Conservation (phyloP, 1,139 yeast species). For the Magnusiomyces starmeri region DNA sequence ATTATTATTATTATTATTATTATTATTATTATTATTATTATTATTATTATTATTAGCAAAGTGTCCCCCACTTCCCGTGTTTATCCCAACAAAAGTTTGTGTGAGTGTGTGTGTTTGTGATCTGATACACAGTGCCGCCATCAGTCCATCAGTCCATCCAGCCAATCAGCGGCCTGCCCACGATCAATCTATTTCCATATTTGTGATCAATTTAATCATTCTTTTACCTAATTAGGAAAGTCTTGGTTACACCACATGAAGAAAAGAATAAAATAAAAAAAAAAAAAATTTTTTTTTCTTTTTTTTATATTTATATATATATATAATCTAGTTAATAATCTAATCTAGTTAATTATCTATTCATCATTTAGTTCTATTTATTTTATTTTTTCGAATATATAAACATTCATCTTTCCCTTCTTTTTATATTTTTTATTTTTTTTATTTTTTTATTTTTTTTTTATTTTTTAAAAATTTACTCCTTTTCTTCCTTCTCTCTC, state of each 20-base stretch:
- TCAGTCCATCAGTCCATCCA: not conserved
- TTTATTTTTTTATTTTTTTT: conserved; percentile 1
- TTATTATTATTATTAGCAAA: too few species aligned
- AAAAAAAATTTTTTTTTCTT: not conserved
- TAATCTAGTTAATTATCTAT: not conserved
- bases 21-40: too few species aligned
- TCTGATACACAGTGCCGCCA: too few species aligned
- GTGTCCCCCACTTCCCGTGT: too few species aligned
- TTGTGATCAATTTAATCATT: not conserved
- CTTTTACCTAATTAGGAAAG: not conserved
- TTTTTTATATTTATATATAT: not conserved
- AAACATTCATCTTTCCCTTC: not conserved
- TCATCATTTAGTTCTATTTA: not conserved
- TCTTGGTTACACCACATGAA: not conserved
- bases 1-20: too few species aligned
- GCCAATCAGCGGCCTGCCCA: not conserved
- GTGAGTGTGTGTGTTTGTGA: too few species aligned
- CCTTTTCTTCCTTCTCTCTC: not conserved
- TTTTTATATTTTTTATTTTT: not conserved
- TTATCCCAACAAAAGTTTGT: too few species aligned
- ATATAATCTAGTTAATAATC: not conserved
- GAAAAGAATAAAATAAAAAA: too few species aligned
- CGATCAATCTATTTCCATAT: not conserved
- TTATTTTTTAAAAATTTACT: not conserved
- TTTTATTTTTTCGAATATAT: not conserved